These are phyloP conservation scores for Stephania yunnanensis DNA, from an alignment of 164 flowering plant genomes.

Conservation along the genomic window DNA sequence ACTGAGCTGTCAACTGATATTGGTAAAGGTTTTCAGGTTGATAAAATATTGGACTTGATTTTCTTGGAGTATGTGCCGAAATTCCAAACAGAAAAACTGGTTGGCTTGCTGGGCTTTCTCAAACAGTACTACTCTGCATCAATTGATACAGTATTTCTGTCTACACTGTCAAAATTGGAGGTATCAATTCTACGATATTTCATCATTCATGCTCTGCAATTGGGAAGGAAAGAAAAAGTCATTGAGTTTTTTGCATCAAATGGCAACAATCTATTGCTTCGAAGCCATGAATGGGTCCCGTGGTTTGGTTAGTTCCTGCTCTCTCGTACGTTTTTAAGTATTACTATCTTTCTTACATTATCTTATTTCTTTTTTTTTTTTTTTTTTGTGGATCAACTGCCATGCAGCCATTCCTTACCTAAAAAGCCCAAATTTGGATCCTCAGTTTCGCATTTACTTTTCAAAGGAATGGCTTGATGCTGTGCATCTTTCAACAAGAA, in stretches of 20 bases:
- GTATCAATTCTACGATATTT: slow-evolving; percentile 65
- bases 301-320: slow-evolving; percentile 70
- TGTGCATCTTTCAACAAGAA: slow-evolving; percentile 63
- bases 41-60: slow-evolving; percentile 66
- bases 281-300: slow-evolving; percentile 63
- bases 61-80: slow-evolving; percentile 69
- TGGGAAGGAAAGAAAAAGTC: slow-evolving; percentile 62
- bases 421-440: slow-evolving; percentile 67
- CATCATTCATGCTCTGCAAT: slow-evolving; percentile 57
- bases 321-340: not conserved
- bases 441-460: slow-evolving; percentile 73
- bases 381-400: not conserved
- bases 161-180: slow-evolving; percentile 63
- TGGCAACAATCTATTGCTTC: slow-evolving; percentile 62
- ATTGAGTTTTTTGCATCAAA: slow-evolving; percentile 50
- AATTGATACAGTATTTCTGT: slow-evolving; percentile 34
- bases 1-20: slow-evolving; percentile 68
- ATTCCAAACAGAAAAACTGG: slow-evolving; percentile 57
- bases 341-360: not conserved
- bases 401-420: slow-evolving; percentile 80
- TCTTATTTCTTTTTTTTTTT: slow-evolving; percentile 1
- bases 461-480: slow-evolving; percentile 87
- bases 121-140: slow-evolving; percentile 60
- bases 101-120: slow-evolving; percentile 57
- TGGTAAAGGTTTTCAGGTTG: slow-evolving; percentile 84